A percentile compares a stretch with the other conserved stretches of the same genome.
Evolutionary conservation across 768 basidiomycete genomes (phyloP).

Genomic region (Crepidotus variabilis): DNA sequence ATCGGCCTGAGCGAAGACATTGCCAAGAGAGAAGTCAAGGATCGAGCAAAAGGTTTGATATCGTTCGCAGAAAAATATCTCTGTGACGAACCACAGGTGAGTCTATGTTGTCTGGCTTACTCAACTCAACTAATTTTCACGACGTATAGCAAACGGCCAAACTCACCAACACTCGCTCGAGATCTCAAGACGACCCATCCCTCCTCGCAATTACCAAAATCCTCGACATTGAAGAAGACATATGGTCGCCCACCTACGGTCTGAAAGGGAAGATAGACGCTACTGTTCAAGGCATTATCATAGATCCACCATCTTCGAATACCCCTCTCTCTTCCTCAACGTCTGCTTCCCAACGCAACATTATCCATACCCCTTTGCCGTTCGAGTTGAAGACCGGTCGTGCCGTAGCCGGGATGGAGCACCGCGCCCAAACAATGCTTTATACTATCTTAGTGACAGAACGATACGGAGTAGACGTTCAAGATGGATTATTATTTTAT

Average conservation of each 20-base stretch:
- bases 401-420: constrained; percentile 73
- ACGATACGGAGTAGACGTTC: constrained; percentile 80
- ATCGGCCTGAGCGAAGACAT: constrained; percentile 55
- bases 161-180: constrained; percentile 64
- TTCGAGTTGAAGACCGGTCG: constrained; percentile 97
- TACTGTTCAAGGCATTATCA: constrained; percentile 67
- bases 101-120: constrained; percentile 2
- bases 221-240: constrained; percentile 93
- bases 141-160: constrained; percentile 51
- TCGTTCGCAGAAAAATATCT: constrained; percentile 69
- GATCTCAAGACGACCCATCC: constrained; percentile 40
- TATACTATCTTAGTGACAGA: constrained; percentile 91
- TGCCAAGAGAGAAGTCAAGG: constrained; percentile 60
- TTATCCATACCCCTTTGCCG: constrained; percentile 52
- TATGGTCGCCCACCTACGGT: constrained; percentile 94
- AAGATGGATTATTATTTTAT: constrained; percentile 88
- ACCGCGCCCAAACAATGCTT: constrained; percentile 97
- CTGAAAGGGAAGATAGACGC: constrained; percentile 96
- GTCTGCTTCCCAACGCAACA: constrained; percentile 14
- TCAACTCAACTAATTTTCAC: background rate
- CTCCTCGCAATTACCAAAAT: constrained; percentile 71
- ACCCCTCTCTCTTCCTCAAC: background rate
- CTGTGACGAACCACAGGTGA: constrained; percentile 58
- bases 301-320: constrained; percentile 28
- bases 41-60: constrained; percentile 59